Evolutionary conservation across 1,139 yeast species (phyloP).

Genomic region (Saccharomyces hybrid): DNA sequence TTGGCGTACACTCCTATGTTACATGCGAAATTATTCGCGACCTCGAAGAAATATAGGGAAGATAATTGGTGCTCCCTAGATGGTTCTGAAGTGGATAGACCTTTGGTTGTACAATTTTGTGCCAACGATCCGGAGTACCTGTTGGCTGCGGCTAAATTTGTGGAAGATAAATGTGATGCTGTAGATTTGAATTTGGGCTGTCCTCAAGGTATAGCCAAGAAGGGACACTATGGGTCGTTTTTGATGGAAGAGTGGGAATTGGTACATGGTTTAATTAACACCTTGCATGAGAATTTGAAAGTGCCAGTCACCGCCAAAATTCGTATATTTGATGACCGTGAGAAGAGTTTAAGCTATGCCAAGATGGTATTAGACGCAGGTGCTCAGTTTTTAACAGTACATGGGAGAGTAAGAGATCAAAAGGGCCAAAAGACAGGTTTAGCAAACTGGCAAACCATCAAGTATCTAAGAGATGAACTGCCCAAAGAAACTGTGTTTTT

Average conservation of each 20-base stretch:
- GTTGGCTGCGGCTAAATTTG: constrained; percentile 71
- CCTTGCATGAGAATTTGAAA: constrained; percentile 62
- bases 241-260: constrained; percentile 96
- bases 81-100: constrained; percentile 65
- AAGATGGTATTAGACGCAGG: constrained; percentile 86
- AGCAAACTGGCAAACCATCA: constrained; percentile 84
- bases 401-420: constrained; percentile 95
- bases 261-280: constrained; percentile 61
- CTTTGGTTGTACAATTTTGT: constrained; percentile 88
- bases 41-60: constrained; percentile 68
- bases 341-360: constrained; percentile 81
- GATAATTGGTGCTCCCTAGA: constrained; percentile 69
- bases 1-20: constrained; percentile 96
- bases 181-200: constrained; percentile 96
- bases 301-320: constrained; percentile 95
- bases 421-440: constrained; percentile 93
- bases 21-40: constrained; percentile 86
- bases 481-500: constrained; percentile 83
- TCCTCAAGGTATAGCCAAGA: constrained; percentile 94
- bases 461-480: constrained; percentile 67
- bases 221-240: constrained; percentile 93
- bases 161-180: constrained; percentile 84
- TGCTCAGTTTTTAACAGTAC: constrained; percentile 90
- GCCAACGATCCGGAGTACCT: constrained; percentile 89
- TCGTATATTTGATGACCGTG: constrained; percentile 78